Conservation (phyloP, 805 yeast species). For the Saturnispora ahearnii region DNA sequence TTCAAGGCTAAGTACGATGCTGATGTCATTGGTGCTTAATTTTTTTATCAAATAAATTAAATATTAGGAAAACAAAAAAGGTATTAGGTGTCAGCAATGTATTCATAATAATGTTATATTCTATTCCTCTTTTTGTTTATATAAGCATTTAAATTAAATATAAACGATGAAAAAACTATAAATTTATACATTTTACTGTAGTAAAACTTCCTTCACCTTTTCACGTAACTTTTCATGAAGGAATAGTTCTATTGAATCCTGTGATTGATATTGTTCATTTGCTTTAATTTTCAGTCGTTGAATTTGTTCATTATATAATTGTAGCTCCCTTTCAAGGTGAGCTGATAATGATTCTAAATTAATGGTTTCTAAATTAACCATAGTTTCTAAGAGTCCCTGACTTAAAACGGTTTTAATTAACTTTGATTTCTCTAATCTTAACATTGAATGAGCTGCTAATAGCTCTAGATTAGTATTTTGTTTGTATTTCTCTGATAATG, state of each 20-base stretch:
- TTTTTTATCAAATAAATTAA: conserved; percentile 16
- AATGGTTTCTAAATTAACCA: conserved; percentile 4
- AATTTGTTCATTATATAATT: conserved; percentile 32
- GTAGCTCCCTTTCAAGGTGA: conserved; percentile 12
- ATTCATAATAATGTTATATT: no score
- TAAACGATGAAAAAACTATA: not conserved
- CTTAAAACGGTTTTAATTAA: not conserved
- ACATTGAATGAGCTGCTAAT: conserved; percentile 12
- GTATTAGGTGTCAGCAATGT: no score
- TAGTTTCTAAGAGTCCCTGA: not conserved
- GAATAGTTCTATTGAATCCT: conserved; percentile 36
- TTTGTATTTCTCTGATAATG: conserved; percentile 11
- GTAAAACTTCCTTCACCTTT: conserved; percentile 32
- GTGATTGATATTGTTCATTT: conserved; percentile 34
- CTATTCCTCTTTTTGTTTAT: no score
- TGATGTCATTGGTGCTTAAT: conserved; percentile 73
- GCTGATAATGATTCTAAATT: not conserved
- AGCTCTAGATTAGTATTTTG: conserved; percentile 8
- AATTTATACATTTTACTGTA: conserved; percentile 20
- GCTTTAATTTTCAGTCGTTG: conserved; percentile 37
- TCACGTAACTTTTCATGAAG: conserved; percentile 44
- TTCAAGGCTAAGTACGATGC: conserved; percentile 99
- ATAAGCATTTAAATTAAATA: not conserved
- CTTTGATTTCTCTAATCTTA: conserved; percentile 8
- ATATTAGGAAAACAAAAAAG: not conserved